A percentile compares a stretch with the other conserved stretches of the same genome.
Conservation (phyloP, 2,329 filamentous ascomycete genomes). For the Penicillium olsonii region DNA sequence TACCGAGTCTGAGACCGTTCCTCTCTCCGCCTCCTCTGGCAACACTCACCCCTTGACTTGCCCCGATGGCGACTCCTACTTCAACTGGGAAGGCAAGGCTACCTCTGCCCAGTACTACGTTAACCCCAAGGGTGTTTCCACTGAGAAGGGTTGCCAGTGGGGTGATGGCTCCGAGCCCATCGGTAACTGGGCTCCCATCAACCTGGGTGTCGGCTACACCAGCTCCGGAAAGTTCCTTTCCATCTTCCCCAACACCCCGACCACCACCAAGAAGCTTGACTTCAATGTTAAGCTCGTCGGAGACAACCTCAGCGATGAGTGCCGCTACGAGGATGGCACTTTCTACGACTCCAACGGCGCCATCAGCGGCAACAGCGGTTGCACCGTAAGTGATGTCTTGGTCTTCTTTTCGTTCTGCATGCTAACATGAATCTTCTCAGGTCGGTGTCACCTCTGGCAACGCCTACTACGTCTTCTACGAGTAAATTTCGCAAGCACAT, state of each 20-base stretch:
- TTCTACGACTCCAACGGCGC: constrained; percentile 56
- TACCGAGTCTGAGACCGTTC: constrained; percentile 83
- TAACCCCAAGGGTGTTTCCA: constrained; percentile 73
- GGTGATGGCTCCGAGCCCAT: constrained; percentile 57
- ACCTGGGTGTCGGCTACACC: constrained; percentile 77
- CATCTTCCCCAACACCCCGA: constrained; percentile 81
- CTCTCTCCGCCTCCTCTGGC: constrained; percentile 65
- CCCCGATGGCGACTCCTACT: constrained; percentile 72
- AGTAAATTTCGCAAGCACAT: constrained; percentile 13
- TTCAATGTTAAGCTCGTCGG: constrained; percentile 78
- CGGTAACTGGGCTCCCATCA: constrained; percentile 86
- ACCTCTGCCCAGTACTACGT: constrained; percentile 97
- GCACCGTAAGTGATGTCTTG: constrained; percentile 68
- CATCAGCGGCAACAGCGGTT: constrained; percentile 59
- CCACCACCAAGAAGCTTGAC: constrained; percentile 67
- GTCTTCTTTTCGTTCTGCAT: constrained; percentile 6
- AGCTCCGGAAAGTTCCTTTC: constrained; percentile 72
- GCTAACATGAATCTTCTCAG: constrained; percentile 32
- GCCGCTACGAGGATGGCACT: constrained; percentile 65
- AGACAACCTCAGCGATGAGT: constrained; percentile 60
- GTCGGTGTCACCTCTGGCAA: constrained; percentile 52
- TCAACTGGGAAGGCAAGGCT: constrained; percentile 69
- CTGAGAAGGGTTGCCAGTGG: constrained; percentile 77
- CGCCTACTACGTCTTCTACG: constrained; percentile 51
- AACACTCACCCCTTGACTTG: constrained; percentile 67